These are phyloP conservation scores for Phytopythium aichiense DNA, from an alignment of 352 stramenopile genomes.

Conservation along the genomic window DNA sequence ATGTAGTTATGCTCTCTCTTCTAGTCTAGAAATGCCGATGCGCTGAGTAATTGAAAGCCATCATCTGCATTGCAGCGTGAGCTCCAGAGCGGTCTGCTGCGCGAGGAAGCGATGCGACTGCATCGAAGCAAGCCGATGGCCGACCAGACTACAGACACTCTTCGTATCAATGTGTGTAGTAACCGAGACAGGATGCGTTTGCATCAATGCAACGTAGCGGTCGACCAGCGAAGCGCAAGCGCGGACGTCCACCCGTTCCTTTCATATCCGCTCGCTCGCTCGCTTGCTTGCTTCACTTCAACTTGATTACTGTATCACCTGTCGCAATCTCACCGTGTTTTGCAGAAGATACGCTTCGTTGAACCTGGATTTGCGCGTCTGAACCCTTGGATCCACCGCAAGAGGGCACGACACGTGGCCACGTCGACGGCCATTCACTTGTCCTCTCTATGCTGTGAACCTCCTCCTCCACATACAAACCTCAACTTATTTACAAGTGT, in stretches of 20 bases:
- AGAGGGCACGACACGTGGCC: constrained; percentile 8
- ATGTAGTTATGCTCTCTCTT: too few species aligned
- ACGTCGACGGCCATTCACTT: background rate
- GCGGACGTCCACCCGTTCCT: background rate
- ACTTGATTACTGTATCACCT: background rate
- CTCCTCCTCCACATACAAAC: background rate
- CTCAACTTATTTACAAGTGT: background rate
- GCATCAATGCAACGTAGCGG: background rate
- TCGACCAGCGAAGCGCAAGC: background rate
- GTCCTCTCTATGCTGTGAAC: background rate
- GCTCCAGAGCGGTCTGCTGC: too few species aligned
- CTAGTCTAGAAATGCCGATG: too few species aligned
- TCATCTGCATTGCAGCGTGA: too few species aligned
- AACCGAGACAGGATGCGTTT: too few species aligned
- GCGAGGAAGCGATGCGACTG: too few species aligned
- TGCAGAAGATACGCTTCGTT: background rate
- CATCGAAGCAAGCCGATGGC: too few species aligned
- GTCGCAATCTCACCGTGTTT: background rate
- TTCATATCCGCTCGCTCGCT: background rate
- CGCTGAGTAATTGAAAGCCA: too few species aligned
- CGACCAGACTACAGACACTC: too few species aligned
- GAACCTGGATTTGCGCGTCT: background rate
- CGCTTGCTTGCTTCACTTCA: background rate
- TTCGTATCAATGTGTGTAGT: too few species aligned
- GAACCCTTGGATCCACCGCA: background rate